Evolutionary conservation across 2,329 filamentous ascomycete genomes (phyloP), one percentile per base, ranked within the genome.

Genomic region (Hymenoscyphus infarciens): DNA sequence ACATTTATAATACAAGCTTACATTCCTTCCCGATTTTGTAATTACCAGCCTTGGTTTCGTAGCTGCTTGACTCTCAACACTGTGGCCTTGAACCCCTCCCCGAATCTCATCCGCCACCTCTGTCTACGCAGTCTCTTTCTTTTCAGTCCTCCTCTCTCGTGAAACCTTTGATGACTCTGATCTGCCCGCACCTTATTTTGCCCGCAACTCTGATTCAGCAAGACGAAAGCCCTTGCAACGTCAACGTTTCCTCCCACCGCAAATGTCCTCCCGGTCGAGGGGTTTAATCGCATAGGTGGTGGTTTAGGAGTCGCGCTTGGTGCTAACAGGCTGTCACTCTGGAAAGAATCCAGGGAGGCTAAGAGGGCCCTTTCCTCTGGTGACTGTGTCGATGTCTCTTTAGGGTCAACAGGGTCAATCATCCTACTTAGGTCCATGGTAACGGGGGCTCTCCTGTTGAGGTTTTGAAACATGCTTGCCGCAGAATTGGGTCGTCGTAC

Each of bases 11-110:
- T 56, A 62, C 60, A 62, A 55, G 29, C 29, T 39, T 15, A 63
- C 55, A 31, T 52, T 61, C 19, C 54, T 27, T 27, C 53, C 33
- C 11, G 16, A 16, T 11, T 27, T 35, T 25, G 56, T 25, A 22
- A 49, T 66, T 80, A 96, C 91, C 92, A 95, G 2, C 91, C 91
- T 77, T 95, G 90, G 73, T 80, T 84, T 69, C 84, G 88, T 77
- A 96, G 80, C 74, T 90, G 83, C 72, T 83, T 79, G 5, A 92
- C 90, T 68, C 90, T 80, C 49, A 71, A 74, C 7, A 91, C 83
- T 11, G 86, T 84, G 5, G 82, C 82, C 74, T 79, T 81, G 76
- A 95, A 93, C 3, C 87, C 88, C 35, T 75, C 74, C 80, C 84
- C 87, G 77, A 94, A 95, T 64, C 85, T 83, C 66, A 69, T 77